Conservation (phyloP, 768 basidiomycete species). For the Termitomyces sp. region DNA sequence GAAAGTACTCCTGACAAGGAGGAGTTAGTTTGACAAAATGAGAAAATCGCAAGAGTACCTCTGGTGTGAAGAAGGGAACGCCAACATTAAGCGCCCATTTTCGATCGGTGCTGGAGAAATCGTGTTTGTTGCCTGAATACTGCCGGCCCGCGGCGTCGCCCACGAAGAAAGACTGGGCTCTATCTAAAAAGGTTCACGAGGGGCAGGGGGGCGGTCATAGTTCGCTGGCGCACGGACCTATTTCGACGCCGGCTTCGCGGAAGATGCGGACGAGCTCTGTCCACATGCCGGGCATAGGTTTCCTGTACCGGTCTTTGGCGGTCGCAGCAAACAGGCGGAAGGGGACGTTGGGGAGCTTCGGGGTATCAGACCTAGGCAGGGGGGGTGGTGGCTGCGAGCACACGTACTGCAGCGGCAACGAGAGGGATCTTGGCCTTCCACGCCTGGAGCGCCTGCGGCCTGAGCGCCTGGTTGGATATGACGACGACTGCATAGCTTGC, state of each 20-base stretch:
- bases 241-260: conserved; percentile 45
- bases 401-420: conserved; percentile 53
- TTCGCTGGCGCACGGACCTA: conserved; percentile 42
- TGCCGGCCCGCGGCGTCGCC: conserved; percentile 87
- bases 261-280: conserved; percentile 62
- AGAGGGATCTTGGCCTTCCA: conserved; percentile 77
- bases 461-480: conserved; percentile 75
- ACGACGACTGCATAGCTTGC: conserved; percentile 66
- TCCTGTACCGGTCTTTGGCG: conserved; percentile 69
- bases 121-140: conserved; percentile 35
- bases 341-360: conserved; percentile 65
- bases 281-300: conserved; percentile 90
- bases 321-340: conserved; percentile 78
- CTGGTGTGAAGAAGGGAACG: conserved; percentile 76
- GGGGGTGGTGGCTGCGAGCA: no score
- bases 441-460: conserved; percentile 36
- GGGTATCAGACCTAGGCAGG: no score
- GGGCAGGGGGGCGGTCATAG: background rate
- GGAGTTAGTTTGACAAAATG: no score
- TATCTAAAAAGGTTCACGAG: conserved; percentile 41
- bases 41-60: no score
- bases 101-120: conserved; percentile 78
- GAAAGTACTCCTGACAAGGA: conserved; percentile 72
- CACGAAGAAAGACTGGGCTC: conserved; percentile 64
- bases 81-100: conserved; percentile 80